phyloP scores from a whole-genome alignment of 2,329 filamentous ascomycete species.

The Thielaviopsis musarum region DNA sequence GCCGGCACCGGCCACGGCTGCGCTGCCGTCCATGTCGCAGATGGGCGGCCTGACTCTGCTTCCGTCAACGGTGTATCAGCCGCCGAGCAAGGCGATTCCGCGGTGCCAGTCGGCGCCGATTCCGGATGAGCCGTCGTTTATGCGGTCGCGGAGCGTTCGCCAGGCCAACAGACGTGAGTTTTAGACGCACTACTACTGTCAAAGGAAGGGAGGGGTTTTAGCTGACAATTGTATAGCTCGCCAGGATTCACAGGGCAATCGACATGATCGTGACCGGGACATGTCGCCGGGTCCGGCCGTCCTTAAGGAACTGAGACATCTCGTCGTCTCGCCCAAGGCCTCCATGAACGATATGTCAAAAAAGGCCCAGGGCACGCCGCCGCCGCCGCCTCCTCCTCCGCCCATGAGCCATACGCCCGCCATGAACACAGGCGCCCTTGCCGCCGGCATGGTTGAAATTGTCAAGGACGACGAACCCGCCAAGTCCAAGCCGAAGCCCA shows the following conservation, averaged over 20 bases:
- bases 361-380: slow-evolving; percentile 28
- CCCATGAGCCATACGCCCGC: slow-evolving; percentile 23
- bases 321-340: slow-evolving; percentile 16
- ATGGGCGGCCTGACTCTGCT: slow-evolving; percentile 31
- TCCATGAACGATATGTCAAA: not conserved
- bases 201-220: not conserved
- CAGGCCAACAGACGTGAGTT: slow-evolving; percentile 1
- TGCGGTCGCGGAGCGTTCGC: not conserved
- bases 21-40: slow-evolving; percentile 31
- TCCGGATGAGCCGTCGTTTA: slow-evolving; percentile 21
- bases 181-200: not conserved
- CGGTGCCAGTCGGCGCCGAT: slow-evolving; percentile 45
- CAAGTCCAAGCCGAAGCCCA: not conserved
- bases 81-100: slow-evolving; percentile 33
- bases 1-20: slow-evolving; percentile 37
- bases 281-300: slow-evolving; percentile 29
- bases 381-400: slow-evolving; percentile 43
- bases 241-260: slow-evolving; percentile 4
- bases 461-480: slow-evolving; percentile 44
- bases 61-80: slow-evolving; percentile 44
- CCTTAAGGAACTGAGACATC: slow-evolving; percentile 45
- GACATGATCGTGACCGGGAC: not conserved
- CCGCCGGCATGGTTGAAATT: slow-evolving; percentile 45
- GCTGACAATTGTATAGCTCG: slow-evolving; percentile 2
- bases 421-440: slow-evolving; percentile 26